Base-by-base conservation (phyloP, 78 protist species). In the Speleostelium caveatum region DNA sequence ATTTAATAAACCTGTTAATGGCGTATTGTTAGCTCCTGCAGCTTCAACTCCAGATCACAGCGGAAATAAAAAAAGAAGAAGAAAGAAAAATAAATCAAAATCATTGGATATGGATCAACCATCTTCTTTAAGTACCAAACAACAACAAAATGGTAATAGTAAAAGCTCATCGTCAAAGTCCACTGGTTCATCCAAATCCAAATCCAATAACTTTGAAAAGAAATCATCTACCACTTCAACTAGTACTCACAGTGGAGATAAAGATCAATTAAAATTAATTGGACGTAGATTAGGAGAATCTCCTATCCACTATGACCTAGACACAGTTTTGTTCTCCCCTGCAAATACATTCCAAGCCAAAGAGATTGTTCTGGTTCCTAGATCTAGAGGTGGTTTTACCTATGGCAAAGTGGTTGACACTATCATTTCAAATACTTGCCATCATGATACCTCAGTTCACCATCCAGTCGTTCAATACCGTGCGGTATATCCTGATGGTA, bases 361-460 rank as follows among this genome's bases (percentile, higher is more conserved):
- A n/a, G 94, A 89, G 36, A 65, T 77, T 22, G 94, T 69, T 14
- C 38, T 73, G 21, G 87, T 89, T 7, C 94, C 94, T 7, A 21
- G 85, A 26, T 73, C 87, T 21, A 71, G 87, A 24, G 94, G 94
- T 51, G 94, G 94, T 4, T 78, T 89, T 10, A 73, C 74, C 2
- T 89, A 89, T 55, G 87, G 65, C 10, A 77, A 51, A 53, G 61
- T 89, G 3, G 28, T 53, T 39, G 85, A 73, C 1, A 26, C 59
- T 8, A 8, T 71, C 3, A 30, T 17, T 6, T 62, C 87, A 1
- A 42, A 3, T 0, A 24, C 26, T 26, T 89, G 94, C 55, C 87
- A 89, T 56, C 87, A 78, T 60, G 94, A 89, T 26, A 53, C 77
- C 14, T 26, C 73, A 0, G 75, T 75, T 5, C 73, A 68, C 19